These are phyloP conservation scores for Alternaria tenuissima DNA, from an alignment of 2,329 filamentous ascomycete species.

Conservation along the genomic window DNA sequence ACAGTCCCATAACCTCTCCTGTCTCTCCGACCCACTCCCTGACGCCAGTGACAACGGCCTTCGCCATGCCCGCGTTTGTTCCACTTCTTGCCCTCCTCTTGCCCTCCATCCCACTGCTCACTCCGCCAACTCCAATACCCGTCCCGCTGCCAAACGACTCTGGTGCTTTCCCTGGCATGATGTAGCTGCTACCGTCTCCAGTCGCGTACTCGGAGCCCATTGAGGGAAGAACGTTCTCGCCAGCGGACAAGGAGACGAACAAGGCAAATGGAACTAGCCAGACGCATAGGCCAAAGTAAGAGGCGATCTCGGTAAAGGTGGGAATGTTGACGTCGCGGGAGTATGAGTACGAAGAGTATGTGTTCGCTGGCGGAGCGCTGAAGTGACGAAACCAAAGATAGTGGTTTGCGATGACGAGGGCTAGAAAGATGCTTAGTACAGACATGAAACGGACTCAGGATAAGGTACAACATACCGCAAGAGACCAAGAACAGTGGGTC, in stretches of 20 bases:
- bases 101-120: constrained; percentile 31
- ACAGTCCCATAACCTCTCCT: constrained; percentile 68
- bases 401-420: constrained; percentile 87
- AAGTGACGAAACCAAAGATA: constrained; percentile 97
- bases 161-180: constrained; percentile 54
- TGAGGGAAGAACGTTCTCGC: constrained; percentile 92
- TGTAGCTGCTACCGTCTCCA: constrained; percentile 62
- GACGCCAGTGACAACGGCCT: constrained; percentile 66
- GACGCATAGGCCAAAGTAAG: constrained; percentile 94
- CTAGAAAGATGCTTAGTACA: constrained; percentile 52
- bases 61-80: constrained; percentile 64
- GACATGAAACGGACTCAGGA: not conserved
- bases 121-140: constrained; percentile 42
- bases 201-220: constrained; percentile 82
- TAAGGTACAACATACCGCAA: constrained; percentile 66
- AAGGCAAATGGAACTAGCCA: constrained; percentile 96
- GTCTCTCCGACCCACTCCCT: constrained; percentile 70
- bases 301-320: constrained; percentile 91
- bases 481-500: constrained; percentile 88
- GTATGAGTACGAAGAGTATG: constrained; percentile 65
- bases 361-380: constrained; percentile 64
- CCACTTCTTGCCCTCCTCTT: constrained; percentile 58
- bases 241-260: constrained; percentile 92
- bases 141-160: constrained; percentile 30
- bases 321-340: constrained; percentile 73